Base-by-base conservation (phyloP, 495 filamentous ascomycete species). In the Lasiosphaeria hispida region DNA sequence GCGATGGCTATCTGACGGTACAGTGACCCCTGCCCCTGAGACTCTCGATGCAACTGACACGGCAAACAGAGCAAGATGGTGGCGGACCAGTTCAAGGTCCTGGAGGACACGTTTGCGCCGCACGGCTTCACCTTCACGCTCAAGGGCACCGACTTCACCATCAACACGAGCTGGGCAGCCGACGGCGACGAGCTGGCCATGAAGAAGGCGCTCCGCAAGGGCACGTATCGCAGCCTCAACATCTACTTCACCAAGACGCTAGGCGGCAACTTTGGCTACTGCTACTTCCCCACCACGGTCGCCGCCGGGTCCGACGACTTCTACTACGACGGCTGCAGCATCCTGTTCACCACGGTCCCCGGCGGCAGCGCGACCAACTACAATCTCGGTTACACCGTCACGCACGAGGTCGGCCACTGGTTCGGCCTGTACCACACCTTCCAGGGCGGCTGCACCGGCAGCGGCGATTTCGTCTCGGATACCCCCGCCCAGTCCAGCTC, bases 371-470 rank as follows among this genome's bases (percentile, higher is more conserved):
- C 74, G 4, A 62, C 67, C 14, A 77, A 77, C 50, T 87, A 82
- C 69, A 81, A 86, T 72, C 57, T 77, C 35, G 85, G 85, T 43
- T 75, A 73, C 58, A 87, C 85, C 15, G 78, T 76, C 17, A 79
- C 80, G 36, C 85, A 88, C 73, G 86, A 87, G 73, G 76, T 83
- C 44, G 85, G 84, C 14, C 85, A 88, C 71, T 87, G 84, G 83
- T 73, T 87, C 50, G 80, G 83, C 44, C 73, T 87, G 30, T 78
- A 79, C 70, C 85, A 88, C 66, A 85, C 82, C 37, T 88, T 88
- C 73, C 78, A 88, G 73, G 86, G 83, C 33, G 76, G 76, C 7
- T 88, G 85, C 69, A 63, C 59, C 5, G 75, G 79, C 10, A 53
- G 63, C 4, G 84, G 84, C 9, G 86, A 87, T 65, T 76, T 56